Percentiles rank a stretch among this genome's conserved stretches.
These are phyloP conservation scores for Durio zibethinus DNA, from an alignment of 345 rosid genomes.

Conservation along the genomic window DNA sequence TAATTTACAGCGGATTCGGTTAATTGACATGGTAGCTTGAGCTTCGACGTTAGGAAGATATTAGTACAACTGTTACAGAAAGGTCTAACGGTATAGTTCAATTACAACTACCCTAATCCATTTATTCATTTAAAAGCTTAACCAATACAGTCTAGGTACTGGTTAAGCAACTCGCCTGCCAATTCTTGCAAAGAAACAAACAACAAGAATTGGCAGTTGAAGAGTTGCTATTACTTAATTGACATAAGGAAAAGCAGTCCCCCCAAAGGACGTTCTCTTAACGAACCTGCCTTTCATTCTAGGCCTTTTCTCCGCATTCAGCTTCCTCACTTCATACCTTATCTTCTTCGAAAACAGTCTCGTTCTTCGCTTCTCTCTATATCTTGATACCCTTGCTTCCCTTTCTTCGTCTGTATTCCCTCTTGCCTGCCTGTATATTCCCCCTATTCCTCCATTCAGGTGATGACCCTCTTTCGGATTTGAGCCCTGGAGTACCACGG, in stretches of 20 bases:
- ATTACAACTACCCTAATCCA: neutral
- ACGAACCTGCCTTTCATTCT: constrained; percentile 71
- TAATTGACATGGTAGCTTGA: neutral
- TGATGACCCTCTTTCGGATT: constrained; percentile 10
- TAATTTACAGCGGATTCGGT: neutral
- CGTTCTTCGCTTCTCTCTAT: constrained; percentile 57
- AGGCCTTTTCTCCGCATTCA: constrained; percentile 70
- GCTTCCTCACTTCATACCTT: constrained; percentile 67
- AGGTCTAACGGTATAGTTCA: constrained; percentile 2
- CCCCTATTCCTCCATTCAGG: constrained; percentile 14
- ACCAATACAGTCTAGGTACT: neutral
- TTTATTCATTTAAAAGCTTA: neutral
- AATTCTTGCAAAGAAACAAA: neutral
- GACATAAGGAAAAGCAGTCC: constrained; percentile 13
- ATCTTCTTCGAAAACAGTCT: constrained; percentile 66
- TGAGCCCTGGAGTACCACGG: constrained; percentile 17
- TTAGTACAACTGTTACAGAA: neutral
- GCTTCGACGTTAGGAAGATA: neutral
- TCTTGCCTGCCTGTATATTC: constrained; percentile 12
- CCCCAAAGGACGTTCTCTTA: constrained; percentile 43
- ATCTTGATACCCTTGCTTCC: constrained; percentile 56
- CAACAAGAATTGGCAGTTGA: neutral
- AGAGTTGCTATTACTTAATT: neutral
- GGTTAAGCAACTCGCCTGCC: neutral
- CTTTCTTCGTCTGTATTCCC: constrained; percentile 30